Base-by-base conservation (phyloP, 2,329 filamentous ascomycete genomes). In the Alternaria longipes region DNA sequence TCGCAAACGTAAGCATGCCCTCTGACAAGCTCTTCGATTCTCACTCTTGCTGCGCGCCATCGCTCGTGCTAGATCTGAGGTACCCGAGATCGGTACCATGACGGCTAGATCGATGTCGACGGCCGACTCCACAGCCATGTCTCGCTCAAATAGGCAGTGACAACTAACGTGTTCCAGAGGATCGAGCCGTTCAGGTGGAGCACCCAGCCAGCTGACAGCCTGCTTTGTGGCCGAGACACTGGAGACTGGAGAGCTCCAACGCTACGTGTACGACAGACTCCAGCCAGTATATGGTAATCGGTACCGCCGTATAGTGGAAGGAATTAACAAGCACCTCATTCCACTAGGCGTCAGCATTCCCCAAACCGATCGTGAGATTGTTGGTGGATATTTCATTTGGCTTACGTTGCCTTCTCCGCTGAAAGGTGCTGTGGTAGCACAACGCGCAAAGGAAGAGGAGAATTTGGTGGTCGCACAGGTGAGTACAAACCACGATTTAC, bases 341-440 rank as follows among this genome's bases (percentile, higher is more conserved):
- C 90, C 90, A 1, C 80, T 91, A 0, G 90, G 89, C 2, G 85
- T 91, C 80, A 67, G 78, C 69, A 60, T 82, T 38, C 76, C 78
- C 14, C 78, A 85, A 56, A 70, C 76, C 1, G 75, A 81, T 56
- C 78, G 81, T 34, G 75, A 81, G 4, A 77, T 89, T 3, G 90
- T 89, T 30, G 93, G 93, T 0, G 93, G 93, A 0, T 97, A 94
- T 75, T 97, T 97, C 76, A 82, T 97, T 49, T 97, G 93, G 93
- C 78, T 96, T 26, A 84, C 83, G 1, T 77, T 97, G 5, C 89
- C 89, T 0, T 64, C 76, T 64, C 56, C 74, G 45, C 79, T 90
- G 55, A 81, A 84, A 8, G 87, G 85, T 36, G 80, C 79, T 32
- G 82, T 84, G 8, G 81, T 93, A 32, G 86, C 86, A 7, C 79